Evolutionary conservation across 2,329 filamentous ascomycete genomes (phyloP), one percentile per base, ranked within the genome.

Genomic region (Escovopsis sp.): DNA sequence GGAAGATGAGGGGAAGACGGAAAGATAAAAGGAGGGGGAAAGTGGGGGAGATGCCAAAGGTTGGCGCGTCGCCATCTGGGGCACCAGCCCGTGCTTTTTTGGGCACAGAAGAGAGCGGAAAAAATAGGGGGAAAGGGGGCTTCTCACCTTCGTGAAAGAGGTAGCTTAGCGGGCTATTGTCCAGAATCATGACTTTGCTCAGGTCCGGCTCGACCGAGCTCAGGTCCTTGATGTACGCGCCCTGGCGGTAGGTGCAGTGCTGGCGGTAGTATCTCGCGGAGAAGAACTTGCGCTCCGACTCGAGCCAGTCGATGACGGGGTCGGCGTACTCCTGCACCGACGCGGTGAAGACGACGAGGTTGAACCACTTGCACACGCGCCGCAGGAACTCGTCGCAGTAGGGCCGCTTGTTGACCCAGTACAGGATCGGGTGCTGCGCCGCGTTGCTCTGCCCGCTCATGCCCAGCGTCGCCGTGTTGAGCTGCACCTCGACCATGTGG

Each of bases 261-360:
- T 98, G 90, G 37, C 90, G 75, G 59, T 98, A 98, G 62, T 90
- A 96, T 45, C 90, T 70, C 28, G 79, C 84, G 26, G 82, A 81
- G 60, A 98, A 98, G 63, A 85, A 96, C 61, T 96, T 96, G 50
- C 87, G 77, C 60, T 98, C 90, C 45, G 85, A 78, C 60, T 98
- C 90, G 40, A 98, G 70, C 86, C 87, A 96, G 66, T 98, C 90
- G 53, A 98, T 96, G 38, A 98, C 90, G 0, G 90, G 90, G 56
- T 98, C 90, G 38, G 90, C 90, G 51, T 98, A 98, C 57, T 98
- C 90, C 56, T 98, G 90, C 27, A 98, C 90, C 15, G 86, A 94
- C 3, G 90, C 90, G 9, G 90, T 98, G 57, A 98, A 98, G 32
- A 96, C 70, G 35, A 98, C 84, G 13, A 98, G 66, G 54, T 94